Evolutionary conservation across 805 yeast genomes (phyloP).

Genomic region (Candida qinlingensis): DNA sequence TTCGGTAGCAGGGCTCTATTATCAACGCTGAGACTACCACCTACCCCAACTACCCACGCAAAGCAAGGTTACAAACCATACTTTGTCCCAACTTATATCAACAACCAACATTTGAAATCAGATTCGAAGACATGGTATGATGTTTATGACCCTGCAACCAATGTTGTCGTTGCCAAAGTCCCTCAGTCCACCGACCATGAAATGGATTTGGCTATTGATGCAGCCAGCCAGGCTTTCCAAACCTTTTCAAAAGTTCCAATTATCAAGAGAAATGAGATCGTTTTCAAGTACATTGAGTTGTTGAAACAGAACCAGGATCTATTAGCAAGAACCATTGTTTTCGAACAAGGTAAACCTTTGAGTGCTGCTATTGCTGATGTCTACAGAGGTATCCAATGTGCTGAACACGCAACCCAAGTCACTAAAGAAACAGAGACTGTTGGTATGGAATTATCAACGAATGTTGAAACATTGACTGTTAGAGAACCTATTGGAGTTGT

Average conservation of each 20-base stretch:
- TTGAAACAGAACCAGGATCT: conserved; percentile 62
- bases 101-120: conserved; percentile 42
- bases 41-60: conserved; percentile 39
- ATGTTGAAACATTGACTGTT: conserved; percentile 69
- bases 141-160: conserved; percentile 71
- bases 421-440: conserved; percentile 60
- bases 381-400: conserved; percentile 71
- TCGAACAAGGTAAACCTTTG: conserved; percentile 74
- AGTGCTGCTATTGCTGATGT: conserved; percentile 73
- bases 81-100: conserved; percentile 42
- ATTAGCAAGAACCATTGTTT: conserved; percentile 56
- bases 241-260: conserved; percentile 44
- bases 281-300: conserved; percentile 61
- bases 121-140: conserved; percentile 56
- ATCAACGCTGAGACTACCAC: conserved; percentile 22
- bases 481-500: conserved; percentile 72
- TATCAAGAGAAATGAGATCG: conserved; percentile 53
- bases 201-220: conserved; percentile 55
- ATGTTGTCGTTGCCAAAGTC: conserved; percentile 56
- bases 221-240: conserved; percentile 57
- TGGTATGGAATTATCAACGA: conserved; percentile 58
- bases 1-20: conserved; percentile 13
- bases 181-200: conserved; percentile 71
- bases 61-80: conserved; percentile 36
- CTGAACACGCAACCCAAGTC: conserved; percentile 69